Base-by-base conservation (phyloP, 2,329 filamentous ascomycete species). In the Xylaria multiplex region DNA sequence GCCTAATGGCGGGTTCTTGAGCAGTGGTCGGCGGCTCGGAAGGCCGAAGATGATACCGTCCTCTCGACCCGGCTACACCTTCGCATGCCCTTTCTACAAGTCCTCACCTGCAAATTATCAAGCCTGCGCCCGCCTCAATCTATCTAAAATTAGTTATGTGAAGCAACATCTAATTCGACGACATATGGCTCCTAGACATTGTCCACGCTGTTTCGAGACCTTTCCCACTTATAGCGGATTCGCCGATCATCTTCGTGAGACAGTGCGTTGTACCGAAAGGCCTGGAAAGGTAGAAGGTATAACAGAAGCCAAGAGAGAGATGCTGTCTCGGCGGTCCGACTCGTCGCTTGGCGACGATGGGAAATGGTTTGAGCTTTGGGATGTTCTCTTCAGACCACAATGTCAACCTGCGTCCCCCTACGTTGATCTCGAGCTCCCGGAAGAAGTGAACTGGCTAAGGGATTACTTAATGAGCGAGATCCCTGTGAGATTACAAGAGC, bases 111-210 rank as follows among this genome's bases (percentile, higher is more conserved):
- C 24, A n/a, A n/a, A 1, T 6, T 27, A 62, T 37, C 53, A 57
- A 42, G 3, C 59, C 9, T 62, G 59, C 16, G 59, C 59, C 5
- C 59, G 52, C 49, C 50, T 62, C 32, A 62, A 62, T 7, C 45
- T 57, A 11, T 57, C 60, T 0, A 57, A 62, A 7, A 62, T 62
- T 16, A 62, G 60, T 24, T 62, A 62, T 37, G 53, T 62, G 53
- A 62, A 62, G 53, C 60, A 62, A 13, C 60, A 62, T 57, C 52
- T 62, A 6, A 30, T 62, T 19, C 60, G 60, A 57, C 24, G 14
- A 1, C 60, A 62, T 16, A 62, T 56, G 30, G 59, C 19, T 42
- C 50, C 59, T 27, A 40, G 2, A 32, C 30, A 55, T 19, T 62
- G 59, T 27, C 50, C 50, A 19, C 52, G 52, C 40, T 62, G 59